These are phyloP conservation scores for Colletotrichum eleusines DNA, from an alignment of 2,329 filamentous ascomycete genomes.

Conservation along the genomic window DNA sequence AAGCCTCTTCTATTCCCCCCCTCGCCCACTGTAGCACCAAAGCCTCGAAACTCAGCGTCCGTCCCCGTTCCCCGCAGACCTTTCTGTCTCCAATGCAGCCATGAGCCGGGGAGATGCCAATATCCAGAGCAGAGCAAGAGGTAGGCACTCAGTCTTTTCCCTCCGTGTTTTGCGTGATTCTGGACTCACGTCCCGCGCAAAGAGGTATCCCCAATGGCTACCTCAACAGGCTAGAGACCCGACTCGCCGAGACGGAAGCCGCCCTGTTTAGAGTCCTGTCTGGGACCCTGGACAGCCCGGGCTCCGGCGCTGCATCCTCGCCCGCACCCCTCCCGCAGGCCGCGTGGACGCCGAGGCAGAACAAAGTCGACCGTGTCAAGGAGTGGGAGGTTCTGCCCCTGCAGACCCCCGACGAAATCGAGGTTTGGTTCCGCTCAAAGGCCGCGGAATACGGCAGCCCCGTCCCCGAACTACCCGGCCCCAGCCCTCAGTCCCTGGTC, in stretches of 20 bases:
- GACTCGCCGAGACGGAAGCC: slow-evolving; percentile 51
- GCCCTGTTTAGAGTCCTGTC: slow-evolving; percentile 46
- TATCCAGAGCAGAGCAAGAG: slow-evolving; percentile 52
- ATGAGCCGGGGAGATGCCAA: slow-evolving; percentile 48
- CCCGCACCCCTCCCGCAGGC: slow-evolving; percentile 2
- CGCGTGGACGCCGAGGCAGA: slow-evolving; percentile 39
- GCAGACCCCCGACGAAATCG: slow-evolving; percentile 38
- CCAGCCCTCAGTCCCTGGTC: slow-evolving; percentile 19
- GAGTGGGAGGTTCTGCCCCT: slow-evolving; percentile 49
- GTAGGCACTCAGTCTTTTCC: slow-evolving; percentile 35
- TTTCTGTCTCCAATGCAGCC: slow-evolving; percentile 48
- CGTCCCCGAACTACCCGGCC: neutral
- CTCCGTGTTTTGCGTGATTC: neutral
- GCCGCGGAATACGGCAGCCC: slow-evolving; percentile 3
- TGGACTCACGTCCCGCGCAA: neutral
- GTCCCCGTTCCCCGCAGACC: slow-evolving; percentile 42
- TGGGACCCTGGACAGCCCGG: neutral
- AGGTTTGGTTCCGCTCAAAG: slow-evolving; percentile 44
- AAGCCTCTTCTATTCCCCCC: no score
- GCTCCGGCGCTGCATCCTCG: slow-evolving; percentile 1
- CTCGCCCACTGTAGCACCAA: slow-evolving; percentile 20
- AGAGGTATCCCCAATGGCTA: slow-evolving; percentile 55
- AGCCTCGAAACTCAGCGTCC: slow-evolving; percentile 14
- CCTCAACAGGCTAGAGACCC: slow-evolving; percentile 53
- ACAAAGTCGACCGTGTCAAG: slow-evolving; percentile 47